Evolutionary conservation across 2,329 filamentous ascomycete species (phyloP), one percentile per base, ranked within the genome.

Genomic region (Aspergillus phoenicis): DNA sequence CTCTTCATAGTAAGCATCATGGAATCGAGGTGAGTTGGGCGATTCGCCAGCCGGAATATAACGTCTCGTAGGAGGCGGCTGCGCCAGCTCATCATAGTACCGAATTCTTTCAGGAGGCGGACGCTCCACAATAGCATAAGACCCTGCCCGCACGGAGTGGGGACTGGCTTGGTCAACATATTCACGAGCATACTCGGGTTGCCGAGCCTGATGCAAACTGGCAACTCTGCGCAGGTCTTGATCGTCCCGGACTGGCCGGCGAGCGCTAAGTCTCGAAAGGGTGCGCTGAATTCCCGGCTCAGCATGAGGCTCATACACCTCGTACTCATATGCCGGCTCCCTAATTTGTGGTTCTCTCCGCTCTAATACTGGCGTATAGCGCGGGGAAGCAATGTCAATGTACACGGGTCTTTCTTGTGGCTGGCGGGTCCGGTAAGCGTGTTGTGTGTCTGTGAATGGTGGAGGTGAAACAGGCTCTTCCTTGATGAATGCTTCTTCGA

Each of bases 401-500:
- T 85, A 83, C 43, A 84, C 76, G 5, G 80, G 79, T 57, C 78
- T 77, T 52, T 75, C 76, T 57, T 78, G 76, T 55, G 73, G 71
- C 28, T 64, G 70, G 51, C 72, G 74, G 45, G 61, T 66, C 59
- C 71, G 69, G 49, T 75, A 74, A 58, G 79, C 71, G 53, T 77
- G 69, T 33, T 75, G 73, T 24, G 75, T 72, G 64, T 79, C 77
- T 55, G 80, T 74, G 62, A 87, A 84, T 1, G 84, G 83, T 45
- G 84, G 84, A 20, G 86, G 86, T 11, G 86, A 88, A 17, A 87
- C 76, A 7, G 86, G 85, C 69, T 89, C 86, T 66, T 85, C 82
- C 70, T 88, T 89, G 70, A 89, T 86, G 64, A 82, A 82, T 8
- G 83, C 77, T 58, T 82, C 82, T 28, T 71, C 74, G 62, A 79